phyloP scores from a whole-genome alignment of 208 protist species.

The Acanthamoeba lugdunensis region DNA sequence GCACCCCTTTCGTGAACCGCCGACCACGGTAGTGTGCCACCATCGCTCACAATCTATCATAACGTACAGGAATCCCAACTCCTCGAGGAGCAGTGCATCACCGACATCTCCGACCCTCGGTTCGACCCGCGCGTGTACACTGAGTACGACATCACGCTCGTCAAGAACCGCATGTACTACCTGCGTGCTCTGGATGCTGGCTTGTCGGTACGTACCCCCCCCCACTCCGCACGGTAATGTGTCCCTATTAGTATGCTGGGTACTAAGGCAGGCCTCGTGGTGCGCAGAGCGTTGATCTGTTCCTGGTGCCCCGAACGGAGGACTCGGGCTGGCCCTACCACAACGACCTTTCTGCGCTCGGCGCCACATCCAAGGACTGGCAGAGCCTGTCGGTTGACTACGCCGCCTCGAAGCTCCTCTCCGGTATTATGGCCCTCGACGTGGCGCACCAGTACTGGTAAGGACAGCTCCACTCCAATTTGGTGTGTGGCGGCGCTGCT shows the following conservation, averaged over 20 bases:
- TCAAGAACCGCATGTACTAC: slow-evolving; percentile 74
- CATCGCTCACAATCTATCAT: not conserved
- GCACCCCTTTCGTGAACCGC: no score
- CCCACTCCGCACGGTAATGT: slow-evolving; percentile 25
- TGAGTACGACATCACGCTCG: slow-evolving; percentile 74
- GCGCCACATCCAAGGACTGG: slow-evolving; percentile 66
- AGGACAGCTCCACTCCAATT: not conserved
- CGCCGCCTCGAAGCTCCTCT: slow-evolving; percentile 48
- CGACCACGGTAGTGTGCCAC: not conserved
- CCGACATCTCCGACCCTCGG: slow-evolving; percentile 56
- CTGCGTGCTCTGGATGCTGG: slow-evolving; percentile 82
- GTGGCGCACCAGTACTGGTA: slow-evolving; percentile 84
- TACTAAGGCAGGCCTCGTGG: not conserved
- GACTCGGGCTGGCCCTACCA: slow-evolving; percentile 72
- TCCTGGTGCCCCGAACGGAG: slow-evolving; percentile 61
- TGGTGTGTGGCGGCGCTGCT: slow-evolving; percentile 84
- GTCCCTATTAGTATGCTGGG: not conserved
- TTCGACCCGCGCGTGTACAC: slow-evolving; percentile 72
- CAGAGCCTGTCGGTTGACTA: slow-evolving; percentile 70
- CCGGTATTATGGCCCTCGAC: slow-evolving; percentile 77
- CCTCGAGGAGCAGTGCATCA: slow-evolving; percentile 69
- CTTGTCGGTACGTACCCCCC: slow-evolving; percentile 83
- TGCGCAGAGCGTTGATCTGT: slow-evolving; percentile 20
- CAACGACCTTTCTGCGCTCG: slow-evolving; percentile 66
- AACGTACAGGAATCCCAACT: slow-evolving; percentile 12